Base-by-base conservation (phyloP, 2,329 filamentous ascomycete genomes). In the Aspergillus felis region DNA sequence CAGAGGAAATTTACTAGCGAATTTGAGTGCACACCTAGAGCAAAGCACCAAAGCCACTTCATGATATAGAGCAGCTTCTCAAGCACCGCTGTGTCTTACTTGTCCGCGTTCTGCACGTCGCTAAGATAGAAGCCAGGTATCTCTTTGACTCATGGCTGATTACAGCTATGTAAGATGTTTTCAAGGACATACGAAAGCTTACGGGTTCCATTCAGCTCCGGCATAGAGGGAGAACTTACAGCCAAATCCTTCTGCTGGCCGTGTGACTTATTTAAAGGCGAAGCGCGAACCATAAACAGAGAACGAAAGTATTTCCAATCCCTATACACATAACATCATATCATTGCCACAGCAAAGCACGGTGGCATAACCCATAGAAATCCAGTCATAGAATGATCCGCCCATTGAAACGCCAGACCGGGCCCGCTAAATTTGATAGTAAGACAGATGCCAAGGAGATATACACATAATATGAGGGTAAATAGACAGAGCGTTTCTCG, bases 351-450 rank as follows among this genome's bases (percentile, higher is more conserved):
- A 44, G 57, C 50, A 24, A 53, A 56, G 14, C 14, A 38, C 3
- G 32, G 57, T 60, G 59, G 57, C 64, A 50, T 59, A 55, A 32
- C 59, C 53, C 60, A 63, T 57, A 50, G 56, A 65, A 65, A 51
- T 47, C 56, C 61, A 57, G 46, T 58, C 60, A 57, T 54, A 65
- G 49, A 60, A 56, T 58, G 32, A 17, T 55, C 61, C 57, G 47
- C 54, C 63, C 62, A 59, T 57, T 56, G 49, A 57, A 68, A 66
- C 67, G 66, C 67, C 67, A 60, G 44, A 54, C 63, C 66, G 59
- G 62, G 60, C 63, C 65, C 69, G 68, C 69, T 71, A 68, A 70
- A 65, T 63, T 51, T 48, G 55, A 53, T 49, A 51, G 57, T 55
- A 54, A 57, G 27, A 41, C 51, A 48, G 54, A 58, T 53, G 24